Evolutionary conservation across 768 basidiomycete species (phyloP), one percentile per base, ranked within the genome.

Genomic region (Agrocybe pediades): DNA sequence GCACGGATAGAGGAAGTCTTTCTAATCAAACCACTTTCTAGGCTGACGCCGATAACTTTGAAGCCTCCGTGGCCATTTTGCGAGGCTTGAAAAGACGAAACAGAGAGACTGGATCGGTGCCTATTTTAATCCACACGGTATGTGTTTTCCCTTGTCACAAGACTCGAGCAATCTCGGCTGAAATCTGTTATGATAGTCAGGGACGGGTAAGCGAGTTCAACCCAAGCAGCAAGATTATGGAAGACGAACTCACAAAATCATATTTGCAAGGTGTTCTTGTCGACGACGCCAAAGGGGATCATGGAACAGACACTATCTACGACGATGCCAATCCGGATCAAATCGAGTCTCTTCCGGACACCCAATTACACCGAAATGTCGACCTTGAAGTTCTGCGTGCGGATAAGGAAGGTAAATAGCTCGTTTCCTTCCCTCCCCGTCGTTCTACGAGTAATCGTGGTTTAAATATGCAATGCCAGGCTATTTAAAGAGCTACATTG

Each of bases 51-150:
- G 85, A 88, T 55, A 66, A 85, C 46, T 49, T 78, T 0, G 62
- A 64, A 0, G 78, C 79, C 0, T 73, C 71, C 0, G 58, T 74
- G 33, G 79, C 81, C 1, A 76, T 80, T 9, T 64, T 88, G 51
- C 71, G 64, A 11, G 86, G 87, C 1, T 54, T 83, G 63, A 82
- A 79, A 69, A 77, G 72, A 57, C 67, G 74, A 19, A 66, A 75
- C 45, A 68, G 73, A 27, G 62, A 57, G 19, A 78, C 76, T 1
- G 78, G 80, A 2, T 69, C 63, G 2, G 61, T 65, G 1, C 76
- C 84, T 5, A 72, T 75, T 52, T 71, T 83, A 9, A 86, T 90
- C 16, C 83, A 90, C 60, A 86, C 85, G 0, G 87, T 85, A 59
- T 59, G 84, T n/a, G n/a, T n/a, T n/a, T n/a, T 67, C 2, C 20